Base-by-base conservation (phyloP, 371 early-diverging fungal species). In the Mucor velutinosus region DNA sequence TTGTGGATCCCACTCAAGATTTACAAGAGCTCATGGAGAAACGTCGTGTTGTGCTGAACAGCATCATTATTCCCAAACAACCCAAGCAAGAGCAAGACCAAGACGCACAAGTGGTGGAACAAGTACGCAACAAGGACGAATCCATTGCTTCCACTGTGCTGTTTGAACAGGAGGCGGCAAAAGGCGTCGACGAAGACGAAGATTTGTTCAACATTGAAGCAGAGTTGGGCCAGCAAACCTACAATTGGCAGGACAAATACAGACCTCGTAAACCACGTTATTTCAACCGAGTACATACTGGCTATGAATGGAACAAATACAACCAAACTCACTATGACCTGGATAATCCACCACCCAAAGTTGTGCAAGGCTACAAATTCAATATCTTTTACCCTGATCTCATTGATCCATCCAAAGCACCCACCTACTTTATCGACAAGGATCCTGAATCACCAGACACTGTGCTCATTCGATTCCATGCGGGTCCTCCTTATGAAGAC, bases 291-390 rank as follows among this genome's bases (percentile, higher is more conserved):
- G 97, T 97, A 14, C 94, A 95, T 61, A 95, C 95, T 1, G 97
- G 97, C 37, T 96, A 92, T 73, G 98, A 97, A 78, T 99, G 99
- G 99, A 98, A 96, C 88, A 96, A 97, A 84, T 99, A 98, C 79
- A 99, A 99, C 70, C 95, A 95, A 71, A 95, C 96, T 0, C 97
- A 99, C 73, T 99, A 97, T 79, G 95, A 95, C 71, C 77, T 86
- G 51, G 98, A 97, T 74, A 98, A 99, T 64, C 97, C 97, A 11
- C 99, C 99, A 59, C 97, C 98, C 12, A 97, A 96, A 83, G 93
- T 95, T 29, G 96, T 97, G 3, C 96, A 97, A 80, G 98, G 98
- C 1, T 98, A 97, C 88, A 96, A 95, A 82, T 91, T 93, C 72
- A 97, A 97, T 78, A 88, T 98, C 41, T 99, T 97, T 78, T 99